Conservation (phyloP, 257 asterid genomes). For the Salvia splendens region DNA sequence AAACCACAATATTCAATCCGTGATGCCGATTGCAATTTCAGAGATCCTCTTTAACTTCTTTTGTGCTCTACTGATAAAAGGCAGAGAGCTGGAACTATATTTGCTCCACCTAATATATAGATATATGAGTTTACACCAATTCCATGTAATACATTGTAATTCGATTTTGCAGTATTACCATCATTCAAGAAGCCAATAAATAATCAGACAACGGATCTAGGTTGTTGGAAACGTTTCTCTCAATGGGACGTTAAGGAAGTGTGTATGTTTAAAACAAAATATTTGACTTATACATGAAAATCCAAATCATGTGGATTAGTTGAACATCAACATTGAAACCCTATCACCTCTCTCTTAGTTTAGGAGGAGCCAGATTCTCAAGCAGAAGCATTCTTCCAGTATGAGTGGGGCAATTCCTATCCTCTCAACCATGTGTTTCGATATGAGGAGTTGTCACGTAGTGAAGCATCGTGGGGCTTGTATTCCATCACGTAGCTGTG, state of each 20-base stretch:
- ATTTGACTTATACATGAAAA: constrained; percentile 2
- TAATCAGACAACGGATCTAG: background rate
- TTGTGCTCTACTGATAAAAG: background rate
- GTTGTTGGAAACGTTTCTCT: background rate
- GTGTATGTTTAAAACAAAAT: background rate
- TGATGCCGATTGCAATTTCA: background rate
- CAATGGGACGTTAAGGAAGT: too few species aligned
- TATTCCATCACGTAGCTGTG: constrained; percentile 88
- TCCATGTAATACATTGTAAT: too few species aligned
- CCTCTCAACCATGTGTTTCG: constrained; percentile 98
- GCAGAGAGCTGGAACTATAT: background rate
- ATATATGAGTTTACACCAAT: too few species aligned
- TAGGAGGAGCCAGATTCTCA: background rate
- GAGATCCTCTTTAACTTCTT: background rate
- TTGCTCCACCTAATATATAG: too few species aligned
- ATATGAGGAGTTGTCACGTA: constrained; percentile 91
- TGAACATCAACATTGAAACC: constrained; percentile 11
- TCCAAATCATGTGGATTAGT: constrained; percentile 10
- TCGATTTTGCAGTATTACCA: too few species aligned
- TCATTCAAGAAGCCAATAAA: constrained; percentile 13
- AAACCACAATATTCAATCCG: too few species aligned
- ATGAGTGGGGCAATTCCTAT: constrained; percentile 30
- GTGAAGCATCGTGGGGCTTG: constrained; percentile 94
- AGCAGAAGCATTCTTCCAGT: background rate
- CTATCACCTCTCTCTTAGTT: background rate